Conservation (phyloP, 2,329 filamentous ascomycete genomes). For the Mollisia scopiformis region DNA sequence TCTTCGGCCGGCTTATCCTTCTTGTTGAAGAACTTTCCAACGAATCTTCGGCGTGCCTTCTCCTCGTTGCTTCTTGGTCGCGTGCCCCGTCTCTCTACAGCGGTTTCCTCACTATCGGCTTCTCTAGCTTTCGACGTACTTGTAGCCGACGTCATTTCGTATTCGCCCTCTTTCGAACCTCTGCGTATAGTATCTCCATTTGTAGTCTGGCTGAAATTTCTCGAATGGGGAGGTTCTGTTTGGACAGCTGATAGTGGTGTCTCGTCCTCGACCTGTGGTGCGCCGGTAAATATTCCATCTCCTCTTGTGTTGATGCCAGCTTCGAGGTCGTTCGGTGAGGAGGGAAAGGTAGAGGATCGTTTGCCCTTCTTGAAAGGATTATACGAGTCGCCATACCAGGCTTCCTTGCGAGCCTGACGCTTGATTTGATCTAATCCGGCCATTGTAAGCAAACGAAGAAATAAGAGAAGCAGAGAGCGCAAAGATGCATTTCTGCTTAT, state of each 20-base stretch:
- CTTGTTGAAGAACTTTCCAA: slow-evolving; percentile 20
- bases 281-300: background rate
- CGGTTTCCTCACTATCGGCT: slow-evolving; percentile 20
- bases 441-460: slow-evolving; percentile 25
- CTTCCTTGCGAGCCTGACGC: slow-evolving; percentile 35
- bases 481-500: slow-evolving; percentile 10
- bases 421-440: slow-evolving; percentile 28
- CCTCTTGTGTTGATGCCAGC: slow-evolving; percentile 1
- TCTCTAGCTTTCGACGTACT: slow-evolving; percentile 16
- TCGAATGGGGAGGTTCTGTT: slow-evolving; percentile 26
- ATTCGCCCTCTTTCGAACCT: slow-evolving; percentile 19
- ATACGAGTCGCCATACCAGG: slow-evolving; percentile 35
- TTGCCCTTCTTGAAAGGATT: slow-evolving; percentile 34
- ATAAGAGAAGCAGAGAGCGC: slow-evolving; percentile 1
- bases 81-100: slow-evolving; percentile 7
- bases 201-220: background rate
- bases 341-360: slow-evolving; percentile 24
- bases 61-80: slow-evolving; percentile 24
- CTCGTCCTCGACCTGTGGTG: background rate
- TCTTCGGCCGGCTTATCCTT: slow-evolving; percentile 17
- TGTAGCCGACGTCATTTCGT: slow-evolving; percentile 18
- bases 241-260: slow-evolving; percentile 18
- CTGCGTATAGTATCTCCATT: slow-evolving; percentile 8
- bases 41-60: slow-evolving; percentile 25
- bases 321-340: slow-evolving; percentile 18